These are phyloP conservation scores for Boletus fagicola DNA, from an alignment of 768 basidiomycete species.

Conservation along the genomic window DNA sequence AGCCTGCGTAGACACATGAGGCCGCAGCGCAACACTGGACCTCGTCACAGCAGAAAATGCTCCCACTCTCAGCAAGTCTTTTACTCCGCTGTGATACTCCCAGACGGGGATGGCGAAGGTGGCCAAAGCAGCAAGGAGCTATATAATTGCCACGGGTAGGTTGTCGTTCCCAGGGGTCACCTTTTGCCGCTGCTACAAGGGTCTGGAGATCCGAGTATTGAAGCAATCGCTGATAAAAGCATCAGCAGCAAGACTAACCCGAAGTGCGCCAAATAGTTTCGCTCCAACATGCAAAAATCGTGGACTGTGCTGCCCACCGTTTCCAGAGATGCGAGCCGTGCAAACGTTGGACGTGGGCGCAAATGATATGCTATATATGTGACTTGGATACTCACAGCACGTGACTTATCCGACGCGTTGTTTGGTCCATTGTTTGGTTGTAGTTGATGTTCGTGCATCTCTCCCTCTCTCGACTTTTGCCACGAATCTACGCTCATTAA, in stretches of 20 bases:
- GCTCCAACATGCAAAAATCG: slow-evolving; percentile 58
- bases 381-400: slow-evolving; percentile 10
- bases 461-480: slow-evolving; percentile 1
- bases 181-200: slow-evolving; percentile 22
- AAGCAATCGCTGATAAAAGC: slow-evolving; percentile 43
- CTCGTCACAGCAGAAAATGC: slow-evolving; percentile 39
- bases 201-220: slow-evolving; percentile 34
- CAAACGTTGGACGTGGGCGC: neutral
- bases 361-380: neutral
- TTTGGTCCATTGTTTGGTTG: slow-evolving; percentile 43
- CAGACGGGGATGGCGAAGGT: slow-evolving; percentile 58
- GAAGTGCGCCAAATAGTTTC: slow-evolving; percentile 68
- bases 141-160: slow-evolving; percentile 51
- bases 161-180: slow-evolving; percentile 31
- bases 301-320: slow-evolving; percentile 62
- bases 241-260: slow-evolving; percentile 65
- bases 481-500: slow-evolving; percentile 27
- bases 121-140: slow-evolving; percentile 51
- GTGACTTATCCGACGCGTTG: slow-evolving; percentile 22
- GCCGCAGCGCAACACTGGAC: slow-evolving; percentile 22
- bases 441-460: slow-evolving; percentile 31
- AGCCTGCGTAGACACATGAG: slow-evolving; percentile 35
- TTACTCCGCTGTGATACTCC: slow-evolving; percentile 62
- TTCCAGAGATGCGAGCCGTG: slow-evolving; percentile 29
- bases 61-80: slow-evolving; percentile 50